Percentiles rank a stretch among this genome's conserved stretches.
Evolutionary conservation across 768 basidiomycete genomes (phyloP).

Genomic region (Rhizopogon vesiculosus): DNA sequence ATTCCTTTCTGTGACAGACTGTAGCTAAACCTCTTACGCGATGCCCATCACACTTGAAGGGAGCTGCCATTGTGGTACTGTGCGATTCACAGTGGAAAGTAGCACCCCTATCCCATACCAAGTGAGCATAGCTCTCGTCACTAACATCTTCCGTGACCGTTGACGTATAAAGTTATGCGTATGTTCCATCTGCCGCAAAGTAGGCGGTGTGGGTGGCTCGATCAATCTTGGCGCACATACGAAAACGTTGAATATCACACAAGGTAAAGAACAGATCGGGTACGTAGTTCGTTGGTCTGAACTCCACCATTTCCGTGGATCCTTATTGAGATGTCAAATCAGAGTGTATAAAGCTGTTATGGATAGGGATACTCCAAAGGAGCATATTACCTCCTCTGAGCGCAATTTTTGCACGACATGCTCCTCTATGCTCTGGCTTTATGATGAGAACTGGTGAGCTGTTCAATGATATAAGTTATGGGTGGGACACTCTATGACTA

Average conservation of each 20-base stretch:
- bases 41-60: conserved; percentile 54
- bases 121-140: conserved; percentile 23
- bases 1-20: background rate
- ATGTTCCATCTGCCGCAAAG: conserved; percentile 70
- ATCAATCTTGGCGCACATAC: conserved; percentile 60
- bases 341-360: conserved; percentile 63
- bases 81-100: conserved; percentile 30
- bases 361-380: conserved; percentile 46
- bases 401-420: conserved; percentile 62
- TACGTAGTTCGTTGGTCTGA: conserved; percentile 14
- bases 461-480: background rate
- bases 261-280: conserved; percentile 53
- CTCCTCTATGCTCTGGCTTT: conserved; percentile 65
- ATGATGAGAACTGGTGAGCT: conserved; percentile 48
- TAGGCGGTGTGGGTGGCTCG: conserved; percentile 60
- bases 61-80: conserved; percentile 32
- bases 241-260: conserved; percentile 44
- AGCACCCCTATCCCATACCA: conserved; percentile 65
- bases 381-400: conserved; percentile 48
- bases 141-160: background rate
- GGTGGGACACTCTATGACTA: background rate
- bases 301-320: background rate
- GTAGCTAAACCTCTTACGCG: background rate
- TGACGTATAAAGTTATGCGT: conserved; percentile 42
- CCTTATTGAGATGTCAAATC: background rate